Evolutionary conservation across 305 asterid genomes (phyloP).

Genomic region (Striga hermonthica): DNA sequence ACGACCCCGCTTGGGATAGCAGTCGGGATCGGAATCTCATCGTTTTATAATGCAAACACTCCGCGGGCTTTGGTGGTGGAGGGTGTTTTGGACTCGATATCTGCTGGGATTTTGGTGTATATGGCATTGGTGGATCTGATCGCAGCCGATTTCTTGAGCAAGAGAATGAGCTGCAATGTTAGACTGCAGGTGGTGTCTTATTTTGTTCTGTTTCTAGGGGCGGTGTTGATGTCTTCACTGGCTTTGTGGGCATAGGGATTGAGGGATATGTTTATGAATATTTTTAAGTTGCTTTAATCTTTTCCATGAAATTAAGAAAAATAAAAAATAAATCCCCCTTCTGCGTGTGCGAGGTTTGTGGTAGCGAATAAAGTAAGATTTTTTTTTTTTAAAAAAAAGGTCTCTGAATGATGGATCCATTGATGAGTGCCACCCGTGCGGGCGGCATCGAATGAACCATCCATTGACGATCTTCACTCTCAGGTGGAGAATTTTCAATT

Average conservation of each 20-base stretch:
- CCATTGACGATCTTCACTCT: too few relatives aligned
- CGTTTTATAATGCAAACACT: conserved; percentile 62
- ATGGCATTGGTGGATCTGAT: conserved; percentile 91
- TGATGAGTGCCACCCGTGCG: neutral
- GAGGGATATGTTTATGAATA: neutral
- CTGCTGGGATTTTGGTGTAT: conserved; percentile 86
- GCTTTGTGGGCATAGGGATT: conserved; percentile 69
- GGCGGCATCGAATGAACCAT: too few relatives aligned
- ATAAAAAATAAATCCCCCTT: neutral
- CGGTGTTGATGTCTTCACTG: conserved; percentile 72
- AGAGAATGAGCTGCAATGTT: conserved; percentile 84
- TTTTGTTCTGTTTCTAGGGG: conserved; percentile 71
- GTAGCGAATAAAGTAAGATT: too few relatives aligned
- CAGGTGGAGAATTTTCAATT: too few relatives aligned
- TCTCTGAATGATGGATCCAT: too few relatives aligned
- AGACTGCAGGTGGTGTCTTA: conserved; percentile 74
- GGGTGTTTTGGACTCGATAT: conserved; percentile 69
- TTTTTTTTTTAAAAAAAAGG: too few relatives aligned
- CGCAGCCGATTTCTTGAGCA: conserved; percentile 92
- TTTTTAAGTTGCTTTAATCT: too few relatives aligned
- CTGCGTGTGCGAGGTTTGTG: too few relatives aligned
- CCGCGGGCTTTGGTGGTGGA: conserved; percentile 69
- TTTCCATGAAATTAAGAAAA: neutral
- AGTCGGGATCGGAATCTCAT: conserved; percentile 59
- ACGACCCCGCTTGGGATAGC: conserved; percentile 85